Evolutionary conservation across 768 basidiomycete species (phyloP), one percentile per base, ranked within the genome.

Genomic region (Boletus rubroflammeus): DNA sequence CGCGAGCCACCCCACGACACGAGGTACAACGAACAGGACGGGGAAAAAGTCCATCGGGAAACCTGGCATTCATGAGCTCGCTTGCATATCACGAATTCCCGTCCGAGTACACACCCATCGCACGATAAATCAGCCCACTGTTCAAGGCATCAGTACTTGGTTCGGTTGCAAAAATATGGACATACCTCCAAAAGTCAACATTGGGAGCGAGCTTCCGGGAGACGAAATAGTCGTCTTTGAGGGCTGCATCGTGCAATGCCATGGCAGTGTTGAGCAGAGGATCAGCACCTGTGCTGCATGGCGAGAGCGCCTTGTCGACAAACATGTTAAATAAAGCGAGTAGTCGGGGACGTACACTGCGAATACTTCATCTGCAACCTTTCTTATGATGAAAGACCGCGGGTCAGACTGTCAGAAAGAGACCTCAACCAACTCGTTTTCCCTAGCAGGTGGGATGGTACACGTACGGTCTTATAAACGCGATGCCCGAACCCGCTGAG

Each of bases 11-110:
- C 93, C 93, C 26, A 92, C 91, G 8, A 96, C 91, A 21, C 93
- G 83, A 2, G 93, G 93, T 3, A 96, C 92, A 19, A 86, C 92
- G 65, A 96, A 96, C 31, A 96, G 74, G 21, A 96, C 93, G 0
- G 93, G 93, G 83, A 94, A 95, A 71, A 90, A 95, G 73, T 96
- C 93, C 60, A 90, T 78, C 2, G 93, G 93, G 80, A 95, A 95
- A 41, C 93, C 90, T 90, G 45, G 43, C 19, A 23, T 31, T 40
- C 29, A 59, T 55, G 34, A 59, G 49, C 38, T 38, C 26, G 46
- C 14, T 23, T 26, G 19, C 21, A 14, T 32, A 45, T 45, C 15
- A 38, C 39, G 13, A 5, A 13, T 38, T 10, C 26, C 44, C 31
- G 23, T 14, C 14, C 32, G 36, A 54, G 57, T 39, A 63, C 78